Percentiles rank a stretch among this genome's conserved stretches.
Conservation (phyloP, 75 land plant species). For the Azolla pinnata region DNA sequence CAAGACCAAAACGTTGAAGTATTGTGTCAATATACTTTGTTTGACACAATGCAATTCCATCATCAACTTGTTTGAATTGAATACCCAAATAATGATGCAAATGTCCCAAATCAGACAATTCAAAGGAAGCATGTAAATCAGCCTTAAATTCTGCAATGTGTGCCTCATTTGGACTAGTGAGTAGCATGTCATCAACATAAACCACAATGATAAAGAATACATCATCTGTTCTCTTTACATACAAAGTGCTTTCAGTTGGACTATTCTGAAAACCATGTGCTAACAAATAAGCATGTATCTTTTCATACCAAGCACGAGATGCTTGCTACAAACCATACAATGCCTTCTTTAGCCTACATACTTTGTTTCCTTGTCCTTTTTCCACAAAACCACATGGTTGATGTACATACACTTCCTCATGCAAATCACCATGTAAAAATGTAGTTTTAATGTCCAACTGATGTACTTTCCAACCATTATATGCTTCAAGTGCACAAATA, state of each 20-base stretch:
- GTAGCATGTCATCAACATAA: constrained; percentile 10
- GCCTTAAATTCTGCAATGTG: neutral
- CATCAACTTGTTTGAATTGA: neutral
- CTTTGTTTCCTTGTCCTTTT: too few relatives aligned
- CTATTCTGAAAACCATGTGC: neutral
- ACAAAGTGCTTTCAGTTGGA: neutral
- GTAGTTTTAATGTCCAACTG: too few relatives aligned
- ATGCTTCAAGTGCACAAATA: neutral
- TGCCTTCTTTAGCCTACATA: neutral
- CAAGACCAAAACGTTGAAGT: neutral
- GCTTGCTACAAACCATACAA: neutral
- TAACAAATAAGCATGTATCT: neutral
- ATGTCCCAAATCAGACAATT: neutral
- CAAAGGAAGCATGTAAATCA: neutral
- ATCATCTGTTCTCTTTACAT: neutral
- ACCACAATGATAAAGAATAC: neutral
- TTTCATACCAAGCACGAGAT: neutral
- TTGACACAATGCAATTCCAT: constrained; percentile 2
- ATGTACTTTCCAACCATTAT: neutral
- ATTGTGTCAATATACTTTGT: neutral
- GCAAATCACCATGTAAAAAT: too few relatives aligned
- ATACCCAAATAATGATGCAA: constrained; percentile 4
- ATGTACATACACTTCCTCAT: too few relatives aligned
- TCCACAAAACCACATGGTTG: too few relatives aligned
- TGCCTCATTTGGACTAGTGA: neutral